These are phyloP conservation scores for Amanita brunnescens DNA, from an alignment of 768 basidiomycete genomes.

Conservation along the genomic window DNA sequence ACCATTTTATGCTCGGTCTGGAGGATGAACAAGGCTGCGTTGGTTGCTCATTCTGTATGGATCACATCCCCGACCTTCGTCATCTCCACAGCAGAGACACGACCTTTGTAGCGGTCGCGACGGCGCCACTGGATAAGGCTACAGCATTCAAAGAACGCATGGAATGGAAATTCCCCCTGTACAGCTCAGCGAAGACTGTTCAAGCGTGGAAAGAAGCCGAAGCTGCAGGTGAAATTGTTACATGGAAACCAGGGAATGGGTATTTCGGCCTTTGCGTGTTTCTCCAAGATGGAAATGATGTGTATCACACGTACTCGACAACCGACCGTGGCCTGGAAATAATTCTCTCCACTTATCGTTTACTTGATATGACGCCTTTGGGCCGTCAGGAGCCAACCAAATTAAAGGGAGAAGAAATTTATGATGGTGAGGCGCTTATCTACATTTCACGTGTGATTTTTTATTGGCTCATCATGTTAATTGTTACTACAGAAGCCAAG, in stretches of 20 bases:
- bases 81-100: neutral
- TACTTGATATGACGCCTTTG: neutral
- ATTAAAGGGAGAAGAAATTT: constrained; percentile 53
- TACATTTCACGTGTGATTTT: neutral
- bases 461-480: neutral
- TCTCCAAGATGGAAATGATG: neutral
- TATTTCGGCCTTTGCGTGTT: neutral
- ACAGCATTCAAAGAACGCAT: neutral
- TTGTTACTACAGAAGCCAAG: constrained; percentile 21
- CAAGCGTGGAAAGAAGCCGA: neutral
- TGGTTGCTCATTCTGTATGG: constrained; percentile 3
- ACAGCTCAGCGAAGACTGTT: neutral
- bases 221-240: too few relatives aligned
- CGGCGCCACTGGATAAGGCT: neutral
- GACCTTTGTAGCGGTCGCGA: too few relatives aligned
- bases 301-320: neutral
- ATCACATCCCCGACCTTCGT: neutral
- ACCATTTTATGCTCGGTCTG: neutral
- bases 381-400: neutral
- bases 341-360: neutral
- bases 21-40: neutral
- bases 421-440: constrained; percentile 41
- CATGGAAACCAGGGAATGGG: too few relatives aligned
- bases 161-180: neutral
- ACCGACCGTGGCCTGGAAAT: neutral